Conservation (phyloP, 1,284 basidiomycete genomes). For the Fomes fomentarius region DNA sequence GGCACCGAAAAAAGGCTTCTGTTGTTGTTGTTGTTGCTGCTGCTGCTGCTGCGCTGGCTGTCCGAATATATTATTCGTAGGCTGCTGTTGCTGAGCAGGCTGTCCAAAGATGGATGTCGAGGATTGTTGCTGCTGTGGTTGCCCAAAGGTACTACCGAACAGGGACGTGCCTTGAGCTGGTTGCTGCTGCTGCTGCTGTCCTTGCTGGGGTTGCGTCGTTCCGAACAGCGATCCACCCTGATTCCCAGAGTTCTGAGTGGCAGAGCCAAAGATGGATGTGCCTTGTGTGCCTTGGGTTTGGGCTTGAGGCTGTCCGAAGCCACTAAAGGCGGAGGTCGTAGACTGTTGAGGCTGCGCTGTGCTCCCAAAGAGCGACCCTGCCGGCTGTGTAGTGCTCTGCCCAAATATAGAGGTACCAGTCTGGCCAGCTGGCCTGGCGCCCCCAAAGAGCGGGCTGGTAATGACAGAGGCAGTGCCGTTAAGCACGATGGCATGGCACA, state of each 20-base stretch:
- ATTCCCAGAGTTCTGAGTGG: conserved; percentile 11
- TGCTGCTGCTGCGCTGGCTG: conserved; percentile 21
- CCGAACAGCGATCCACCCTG: conserved; percentile 29
- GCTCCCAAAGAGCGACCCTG: conserved; percentile 28
- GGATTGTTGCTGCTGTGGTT: conserved; percentile 22
- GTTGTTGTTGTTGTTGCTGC: conserved; percentile 18
- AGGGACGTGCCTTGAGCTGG: conserved; percentile 31
- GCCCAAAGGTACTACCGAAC: conserved; percentile 38
- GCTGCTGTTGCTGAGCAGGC: conserved; percentile 15
- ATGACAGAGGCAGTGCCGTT: conserved; percentile 13
- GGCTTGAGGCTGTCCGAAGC: conserved; percentile 16
- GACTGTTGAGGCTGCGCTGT: conserved; percentile 32
- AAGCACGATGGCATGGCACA: not conserved
- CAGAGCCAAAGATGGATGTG: not conserved
- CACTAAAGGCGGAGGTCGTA: conserved; percentile 36
- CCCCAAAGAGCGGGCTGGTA: conserved; percentile 41
- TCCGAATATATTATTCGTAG: conserved; percentile 17
- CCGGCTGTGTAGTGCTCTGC: conserved; percentile 24
- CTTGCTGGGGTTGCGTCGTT: conserved; percentile 36
- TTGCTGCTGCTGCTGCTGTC: conserved; percentile 35
- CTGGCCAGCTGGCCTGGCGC: conserved; percentile 38
- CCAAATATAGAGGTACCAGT: conserved; percentile 38
- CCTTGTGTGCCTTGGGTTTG: not conserved
- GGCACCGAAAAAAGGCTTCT: conserved; percentile 18
- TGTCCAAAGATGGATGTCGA: not conserved